Conservation (phyloP, 1,284 basidiomycete genomes). For the Fomitopsis pinicola region DNA sequence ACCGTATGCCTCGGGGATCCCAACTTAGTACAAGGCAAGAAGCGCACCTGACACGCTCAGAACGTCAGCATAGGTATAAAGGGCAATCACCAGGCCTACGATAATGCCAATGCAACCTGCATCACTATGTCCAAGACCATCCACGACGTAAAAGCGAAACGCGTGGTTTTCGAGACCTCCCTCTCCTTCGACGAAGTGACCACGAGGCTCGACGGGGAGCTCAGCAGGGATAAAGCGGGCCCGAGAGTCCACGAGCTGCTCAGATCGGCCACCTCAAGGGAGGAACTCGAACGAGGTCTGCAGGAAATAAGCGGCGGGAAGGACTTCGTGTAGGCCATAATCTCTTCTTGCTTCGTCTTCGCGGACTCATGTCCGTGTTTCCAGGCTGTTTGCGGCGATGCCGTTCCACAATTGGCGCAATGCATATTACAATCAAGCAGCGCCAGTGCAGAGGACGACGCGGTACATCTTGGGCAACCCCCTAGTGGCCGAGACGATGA, state of each 20-base stretch:
- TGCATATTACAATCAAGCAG: conserved; percentile 22
- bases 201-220: conserved; percentile 37
- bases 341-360: background rate
- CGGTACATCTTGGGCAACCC: conserved; percentile 54
- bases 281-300: conserved; percentile 34
- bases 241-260: conserved; percentile 27
- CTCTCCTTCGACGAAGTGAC: conserved; percentile 38
- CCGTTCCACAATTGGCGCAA: conserved; percentile 39
- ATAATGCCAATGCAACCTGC: too few relatives aligned
- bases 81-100: background rate
- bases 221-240: conserved; percentile 36
- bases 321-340: conserved; percentile 42
- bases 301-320: conserved; percentile 27
- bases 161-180: conserved; percentile 41
- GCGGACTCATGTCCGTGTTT: background rate
- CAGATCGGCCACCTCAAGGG: conserved; percentile 26
- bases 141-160: conserved; percentile 29
- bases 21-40: background rate
- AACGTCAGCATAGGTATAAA: background rate
- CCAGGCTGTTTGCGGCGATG: conserved; percentile 42
- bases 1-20: background rate
- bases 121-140: conserved; percentile 16
- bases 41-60: background rate
- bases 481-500: conserved; percentile 42
- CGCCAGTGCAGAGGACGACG: conserved; percentile 27